phyloP scores from a whole-genome alignment of 441 rosid species.

The Populus hybrid region DNA sequence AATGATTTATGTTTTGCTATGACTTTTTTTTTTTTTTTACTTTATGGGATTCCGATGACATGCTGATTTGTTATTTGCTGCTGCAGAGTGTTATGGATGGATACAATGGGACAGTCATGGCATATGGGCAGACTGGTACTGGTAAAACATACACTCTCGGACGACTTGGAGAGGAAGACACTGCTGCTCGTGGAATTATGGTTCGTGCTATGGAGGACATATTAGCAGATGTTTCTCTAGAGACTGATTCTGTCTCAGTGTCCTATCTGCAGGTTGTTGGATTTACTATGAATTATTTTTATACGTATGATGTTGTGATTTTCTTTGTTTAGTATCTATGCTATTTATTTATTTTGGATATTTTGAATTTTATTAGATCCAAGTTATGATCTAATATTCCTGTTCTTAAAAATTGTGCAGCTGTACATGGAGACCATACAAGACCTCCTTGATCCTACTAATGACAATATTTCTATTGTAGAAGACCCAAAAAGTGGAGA shows the following conservation, averaged over 20 bases:
- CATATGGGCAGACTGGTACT: slow-evolving; percentile 99
- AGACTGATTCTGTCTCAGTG: slow-evolving; percentile 71
- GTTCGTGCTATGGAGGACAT: slow-evolving; percentile 99
- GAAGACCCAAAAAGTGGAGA: slow-evolving; percentile 97
- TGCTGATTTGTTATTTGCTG: slow-evolving; percentile 18
- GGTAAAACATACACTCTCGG: slow-evolving; percentile 99
- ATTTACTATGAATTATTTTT: slow-evolving; percentile 8
- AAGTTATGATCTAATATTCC: background rate
- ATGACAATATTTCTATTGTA: slow-evolving; percentile 78
- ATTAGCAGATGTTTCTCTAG: slow-evolving; percentile 62
- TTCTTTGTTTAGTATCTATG: background rate
- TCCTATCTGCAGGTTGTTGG: slow-evolving; percentile 83
- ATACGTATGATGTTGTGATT: slow-evolving; percentile 14
- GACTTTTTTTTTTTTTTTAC: background rate
- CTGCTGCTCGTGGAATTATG: slow-evolving; percentile 96
- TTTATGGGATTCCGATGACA: slow-evolving; percentile 11
- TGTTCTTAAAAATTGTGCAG: slow-evolving; percentile 42
- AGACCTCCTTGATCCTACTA: slow-evolving; percentile 92
- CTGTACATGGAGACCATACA: slow-evolving; percentile 98
- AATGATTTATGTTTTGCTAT: background rate
- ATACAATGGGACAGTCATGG: slow-evolving; percentile 98
- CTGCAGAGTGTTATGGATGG: slow-evolving; percentile 94
- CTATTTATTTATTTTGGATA: background rate
- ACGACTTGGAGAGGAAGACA: slow-evolving; percentile 4
- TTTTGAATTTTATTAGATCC: background rate